Evolutionary conservation across 2,329 filamentous ascomycete genomes (phyloP).

Genomic region (Aureobasidium pullulans): DNA sequence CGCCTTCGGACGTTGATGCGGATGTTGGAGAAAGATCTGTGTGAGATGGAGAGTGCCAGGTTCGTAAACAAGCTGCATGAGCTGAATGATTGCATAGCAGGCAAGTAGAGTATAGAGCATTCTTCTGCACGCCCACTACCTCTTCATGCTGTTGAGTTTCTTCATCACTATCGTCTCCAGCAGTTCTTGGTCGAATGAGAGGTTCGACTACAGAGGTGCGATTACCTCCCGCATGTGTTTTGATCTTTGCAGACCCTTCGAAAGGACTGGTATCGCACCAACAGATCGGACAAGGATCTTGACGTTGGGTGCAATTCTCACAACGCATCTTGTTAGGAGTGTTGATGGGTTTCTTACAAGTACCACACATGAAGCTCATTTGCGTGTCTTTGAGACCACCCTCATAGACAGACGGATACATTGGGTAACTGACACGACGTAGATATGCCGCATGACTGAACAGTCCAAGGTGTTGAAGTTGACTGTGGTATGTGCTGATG

Average conservation of each 20-base stretch:
- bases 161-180: neutral
- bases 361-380: constrained; percentile 48
- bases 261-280: constrained; percentile 37
- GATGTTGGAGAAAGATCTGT: neutral
- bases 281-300: constrained; percentile 37
- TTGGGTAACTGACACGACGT: constrained; percentile 48
- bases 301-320: constrained; percentile 40
- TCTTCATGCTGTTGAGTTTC: neutral
- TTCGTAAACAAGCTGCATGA: constrained; percentile 49
- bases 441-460: constrained; percentile 49
- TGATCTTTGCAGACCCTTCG: constrained; percentile 26
- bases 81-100: constrained; percentile 54
- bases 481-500: constrained; percentile 50
- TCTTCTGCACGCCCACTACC: constrained; percentile 16
- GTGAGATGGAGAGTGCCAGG: constrained; percentile 39
- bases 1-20: neutral
- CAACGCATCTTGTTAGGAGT: constrained; percentile 46
- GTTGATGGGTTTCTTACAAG: constrained; percentile 50
- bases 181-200: neutral
- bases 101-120: constrained; percentile 49
- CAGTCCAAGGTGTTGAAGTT: constrained; percentile 40
- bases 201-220: constrained; percentile 3
- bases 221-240: constrained; percentile 18
- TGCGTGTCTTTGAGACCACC: constrained; percentile 48
- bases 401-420: constrained; percentile 51